Percentiles rank a stretch among this genome's conserved stretches.
phyloP scores from a whole-genome alignment of 108 stramenopile species.

The Fragilariopsis cylindrus region DNA sequence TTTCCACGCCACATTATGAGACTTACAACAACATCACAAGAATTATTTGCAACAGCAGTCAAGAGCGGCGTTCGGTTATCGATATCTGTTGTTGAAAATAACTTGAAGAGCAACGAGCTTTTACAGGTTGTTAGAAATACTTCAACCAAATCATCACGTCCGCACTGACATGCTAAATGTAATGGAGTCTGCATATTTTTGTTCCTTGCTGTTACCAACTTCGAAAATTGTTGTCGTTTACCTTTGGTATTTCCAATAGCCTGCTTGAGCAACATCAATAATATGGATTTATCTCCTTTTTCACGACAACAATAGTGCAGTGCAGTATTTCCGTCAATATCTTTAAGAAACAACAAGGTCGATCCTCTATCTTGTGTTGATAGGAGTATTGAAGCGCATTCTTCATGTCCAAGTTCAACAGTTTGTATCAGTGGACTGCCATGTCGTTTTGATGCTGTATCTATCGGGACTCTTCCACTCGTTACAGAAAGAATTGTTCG shows the following conservation, averaged over 20 bases:
- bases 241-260: conserved; percentile 18
- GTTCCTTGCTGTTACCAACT: conserved; percentile 52
- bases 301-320: conserved; percentile 43
- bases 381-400: conserved; percentile 55
- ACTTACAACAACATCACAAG: conserved; percentile 54
- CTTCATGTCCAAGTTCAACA: conserved; percentile 48
- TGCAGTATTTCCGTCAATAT: conserved; percentile 27
- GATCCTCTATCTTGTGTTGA: conserved; percentile 14
- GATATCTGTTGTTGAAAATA: conserved; percentile 50
- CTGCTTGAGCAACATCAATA: conserved; percentile 21
- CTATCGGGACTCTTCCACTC: neutral
- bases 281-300: conserved; percentile 9
- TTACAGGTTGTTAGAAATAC: conserved; percentile 40
- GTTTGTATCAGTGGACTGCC: conserved; percentile 54
- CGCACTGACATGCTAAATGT: conserved; percentile 61
- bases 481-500: conserved; percentile 17
- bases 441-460: conserved; percentile 24
- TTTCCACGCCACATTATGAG: conserved; percentile 67
- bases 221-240: conserved; percentile 32
- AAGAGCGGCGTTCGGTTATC: conserved; percentile 52
- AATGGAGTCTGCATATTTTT: conserved; percentile 45
- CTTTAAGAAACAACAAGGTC: conserved; percentile 11
- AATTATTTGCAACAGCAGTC: conserved; percentile 58
- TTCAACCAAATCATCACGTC: conserved; percentile 51
- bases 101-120: conserved; percentile 45